Percentiles rank a stretch among this genome's conserved stretches.
Evolutionary conservation across 2,329 filamentous ascomycete species (phyloP).

Genomic region (Ophiosphaerella narmari): DNA sequence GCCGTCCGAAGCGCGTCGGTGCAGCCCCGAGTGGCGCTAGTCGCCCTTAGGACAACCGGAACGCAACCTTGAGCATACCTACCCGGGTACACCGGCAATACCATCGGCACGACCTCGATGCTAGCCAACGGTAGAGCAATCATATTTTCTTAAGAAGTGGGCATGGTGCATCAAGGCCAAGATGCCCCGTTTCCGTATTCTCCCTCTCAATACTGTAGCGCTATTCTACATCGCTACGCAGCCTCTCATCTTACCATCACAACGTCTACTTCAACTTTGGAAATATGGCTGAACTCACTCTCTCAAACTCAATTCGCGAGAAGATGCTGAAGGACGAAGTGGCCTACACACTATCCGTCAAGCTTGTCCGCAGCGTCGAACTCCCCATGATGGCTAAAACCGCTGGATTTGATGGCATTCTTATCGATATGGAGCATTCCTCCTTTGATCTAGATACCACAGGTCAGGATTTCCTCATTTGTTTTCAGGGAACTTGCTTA

Average conservation of each 20-base stretch:
- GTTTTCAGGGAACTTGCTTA: background rate
- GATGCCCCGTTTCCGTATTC: too few species aligned
- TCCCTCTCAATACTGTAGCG: too few species aligned
- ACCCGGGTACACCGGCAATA: too few species aligned
- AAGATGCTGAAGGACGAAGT: slow-evolving; percentile 36
- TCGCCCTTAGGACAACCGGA: too few species aligned
- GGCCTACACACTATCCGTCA: slow-evolving; percentile 35
- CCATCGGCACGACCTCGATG: too few species aligned
- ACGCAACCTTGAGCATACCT: too few species aligned
- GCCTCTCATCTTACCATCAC: background rate
- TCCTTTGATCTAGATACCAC: slow-evolving; percentile 44
- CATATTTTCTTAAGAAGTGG: too few species aligned
- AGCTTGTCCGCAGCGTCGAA: slow-evolving; percentile 44
- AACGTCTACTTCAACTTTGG: background rate
- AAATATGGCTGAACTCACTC: slow-evolving; percentile 17
- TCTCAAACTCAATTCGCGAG: slow-evolving; percentile 37
- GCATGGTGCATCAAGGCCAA: too few species aligned
- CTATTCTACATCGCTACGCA: too few species aligned
- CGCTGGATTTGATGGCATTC: slow-evolving; percentile 49
- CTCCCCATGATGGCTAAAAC: slow-evolving; percentile 48
- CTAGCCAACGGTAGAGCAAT: too few species aligned
- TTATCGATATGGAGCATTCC: slow-evolving; percentile 55
- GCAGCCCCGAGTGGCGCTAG: too few species aligned
- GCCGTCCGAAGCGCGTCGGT: too few species aligned
- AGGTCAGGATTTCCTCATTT: background rate